These are phyloP conservation scores for Suillus luteus DNA, from an alignment of 768 basidiomycete genomes.

Conservation along the genomic window DNA sequence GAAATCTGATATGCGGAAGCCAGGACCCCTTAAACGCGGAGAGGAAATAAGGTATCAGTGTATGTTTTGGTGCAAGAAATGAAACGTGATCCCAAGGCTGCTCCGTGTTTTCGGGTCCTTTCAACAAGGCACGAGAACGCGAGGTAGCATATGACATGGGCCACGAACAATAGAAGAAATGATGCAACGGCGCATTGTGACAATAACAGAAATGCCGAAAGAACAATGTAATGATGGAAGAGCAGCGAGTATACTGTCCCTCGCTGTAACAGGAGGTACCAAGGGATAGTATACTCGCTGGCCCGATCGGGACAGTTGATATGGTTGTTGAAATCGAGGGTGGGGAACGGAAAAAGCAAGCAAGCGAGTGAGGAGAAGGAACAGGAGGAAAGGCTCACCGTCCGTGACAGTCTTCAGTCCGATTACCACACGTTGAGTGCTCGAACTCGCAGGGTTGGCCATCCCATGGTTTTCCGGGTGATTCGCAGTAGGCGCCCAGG, in stretches of 20 bases:
- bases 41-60: conserved; percentile 1
- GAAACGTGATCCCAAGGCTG: neutral
- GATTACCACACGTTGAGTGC: conserved; percentile 75
- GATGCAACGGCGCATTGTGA: neutral
- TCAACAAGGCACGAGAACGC: neutral
- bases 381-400: conserved; percentile 42
- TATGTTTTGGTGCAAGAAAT: neutral
- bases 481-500: conserved; percentile 75
- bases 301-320: neutral
- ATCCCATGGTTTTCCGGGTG: conserved; percentile 67
- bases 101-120: neutral
- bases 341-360: neutral
- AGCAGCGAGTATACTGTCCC: neutral
- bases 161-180: neutral
- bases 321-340: neutral
- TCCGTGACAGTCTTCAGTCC: conserved; percentile 67
- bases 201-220: neutral
- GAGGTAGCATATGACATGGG: neutral
- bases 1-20: conserved; percentile 74
- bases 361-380: neutral
- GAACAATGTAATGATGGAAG: neutral
- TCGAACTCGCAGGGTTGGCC: conserved; percentile 70
- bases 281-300: neutral
- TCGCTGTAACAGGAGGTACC: too few species aligned
- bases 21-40: conserved; percentile 57